Conservation (phyloP, 139 green algal species). For the Haematococcus lacustris region DNA sequence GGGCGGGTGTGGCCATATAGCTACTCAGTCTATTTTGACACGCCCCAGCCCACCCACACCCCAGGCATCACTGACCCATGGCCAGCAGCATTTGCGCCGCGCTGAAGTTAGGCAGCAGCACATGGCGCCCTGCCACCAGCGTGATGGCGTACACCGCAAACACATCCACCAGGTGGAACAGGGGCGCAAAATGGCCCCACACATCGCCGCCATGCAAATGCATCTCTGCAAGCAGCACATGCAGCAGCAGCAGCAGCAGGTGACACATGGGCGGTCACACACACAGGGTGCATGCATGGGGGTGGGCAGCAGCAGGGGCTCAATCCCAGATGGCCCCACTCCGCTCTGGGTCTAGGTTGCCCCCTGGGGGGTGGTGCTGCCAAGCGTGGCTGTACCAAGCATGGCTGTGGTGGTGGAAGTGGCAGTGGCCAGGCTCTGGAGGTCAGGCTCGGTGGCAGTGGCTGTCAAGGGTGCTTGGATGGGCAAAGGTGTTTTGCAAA, state of each 20-base stretch:
- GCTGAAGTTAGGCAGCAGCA: constrained; percentile 62
- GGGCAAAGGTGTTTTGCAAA: too few species aligned
- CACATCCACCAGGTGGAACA: constrained; percentile 92
- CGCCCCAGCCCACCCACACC: too few species aligned
- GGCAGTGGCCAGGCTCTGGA: too few species aligned
- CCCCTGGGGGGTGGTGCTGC: neutral
- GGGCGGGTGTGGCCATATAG: too few species aligned
- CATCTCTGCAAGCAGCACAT: constrained; percentile 85
- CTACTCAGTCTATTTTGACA: too few species aligned
- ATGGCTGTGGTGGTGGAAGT: neutral
- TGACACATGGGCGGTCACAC: neutral
- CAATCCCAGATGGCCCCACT: neutral
- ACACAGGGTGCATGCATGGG: neutral
- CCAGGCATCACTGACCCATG: constrained; percentile 63
- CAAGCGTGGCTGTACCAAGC: neutral
- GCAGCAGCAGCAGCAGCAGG: too few species aligned
- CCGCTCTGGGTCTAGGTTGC: neutral
- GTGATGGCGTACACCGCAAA: constrained; percentile 88
- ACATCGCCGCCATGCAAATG: constrained; percentile 60
- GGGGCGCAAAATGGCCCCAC: constrained; percentile 82
- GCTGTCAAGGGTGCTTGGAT: too few species aligned
- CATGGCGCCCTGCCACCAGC: constrained; percentile 71
- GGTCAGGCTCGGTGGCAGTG: too few species aligned
- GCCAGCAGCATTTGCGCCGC: constrained; percentile 47
- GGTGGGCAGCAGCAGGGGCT: neutral